phyloP scores from a whole-genome alignment of 169 alveolate genomes.

The Babesia ovata region DNA sequence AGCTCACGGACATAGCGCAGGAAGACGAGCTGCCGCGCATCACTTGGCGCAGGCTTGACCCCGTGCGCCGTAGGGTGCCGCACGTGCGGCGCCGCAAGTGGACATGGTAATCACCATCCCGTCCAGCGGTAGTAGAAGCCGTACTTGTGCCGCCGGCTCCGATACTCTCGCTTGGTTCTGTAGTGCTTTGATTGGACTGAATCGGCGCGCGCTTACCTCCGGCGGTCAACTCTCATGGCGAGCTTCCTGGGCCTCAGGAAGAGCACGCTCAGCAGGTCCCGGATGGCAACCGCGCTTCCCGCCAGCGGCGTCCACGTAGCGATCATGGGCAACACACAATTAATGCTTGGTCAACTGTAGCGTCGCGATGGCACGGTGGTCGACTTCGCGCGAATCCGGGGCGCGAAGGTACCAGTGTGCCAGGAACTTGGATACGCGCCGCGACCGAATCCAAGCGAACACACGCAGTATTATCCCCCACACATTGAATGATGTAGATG shows the following conservation, averaged over 20 bases:
- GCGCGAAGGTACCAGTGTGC: conserved; percentile 44
- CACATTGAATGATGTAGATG: not conserved
- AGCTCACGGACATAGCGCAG: conserved; percentile 14
- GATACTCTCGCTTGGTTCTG: conserved; percentile 62
- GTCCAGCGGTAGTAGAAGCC: conserved; percentile 70
- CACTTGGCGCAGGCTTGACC: conserved; percentile 19
- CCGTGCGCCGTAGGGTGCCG: conserved; percentile 20
- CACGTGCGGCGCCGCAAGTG: conserved; percentile 61
- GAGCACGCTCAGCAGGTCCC: conserved; percentile 7
- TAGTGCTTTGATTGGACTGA: not conserved
- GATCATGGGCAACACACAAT: not conserved
- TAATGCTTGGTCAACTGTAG: conserved; percentile 24
- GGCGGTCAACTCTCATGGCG: conserved; percentile 52
- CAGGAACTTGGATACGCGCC: not conserved
- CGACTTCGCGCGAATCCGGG: conserved; percentile 64
- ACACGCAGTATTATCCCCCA: not conserved
- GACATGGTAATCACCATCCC: conserved; percentile 62
- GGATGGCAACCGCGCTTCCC: conserved; percentile 5
- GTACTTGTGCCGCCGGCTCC: conserved; percentile 54
- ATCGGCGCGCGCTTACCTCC: conserved; percentile 31
- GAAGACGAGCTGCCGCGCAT: conserved; percentile 14
- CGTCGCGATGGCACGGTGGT: conserved; percentile 49
- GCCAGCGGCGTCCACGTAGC: not conserved
- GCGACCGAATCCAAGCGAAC: not conserved
- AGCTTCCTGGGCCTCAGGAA: conserved; percentile 63